phyloP scores from a whole-genome alignment of 2,329 filamentous ascomycete species.

The Nectriaceae sp. region DNA sequence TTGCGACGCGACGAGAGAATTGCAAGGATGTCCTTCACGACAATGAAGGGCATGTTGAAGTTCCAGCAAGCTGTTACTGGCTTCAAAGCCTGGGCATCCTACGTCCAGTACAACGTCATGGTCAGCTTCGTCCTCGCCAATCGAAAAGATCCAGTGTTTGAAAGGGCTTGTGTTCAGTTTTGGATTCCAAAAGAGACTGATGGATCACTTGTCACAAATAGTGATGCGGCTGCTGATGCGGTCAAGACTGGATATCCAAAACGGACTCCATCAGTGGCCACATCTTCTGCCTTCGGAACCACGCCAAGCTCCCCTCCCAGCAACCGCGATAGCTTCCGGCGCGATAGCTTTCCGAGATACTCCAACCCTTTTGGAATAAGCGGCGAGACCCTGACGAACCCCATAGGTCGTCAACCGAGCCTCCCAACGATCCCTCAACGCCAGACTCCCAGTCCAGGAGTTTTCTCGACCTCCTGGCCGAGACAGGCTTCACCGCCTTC shows the following conservation, averaged over 20 bases:
- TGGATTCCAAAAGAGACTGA: conserved; percentile 33
- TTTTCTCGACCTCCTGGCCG: conserved; percentile 18
- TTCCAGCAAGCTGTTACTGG: conserved; percentile 38
- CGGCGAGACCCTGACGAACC: conserved; percentile 4
- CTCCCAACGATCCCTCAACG: conserved; percentile 23
- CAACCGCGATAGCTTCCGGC: not conserved
- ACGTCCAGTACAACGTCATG: conserved; percentile 27
- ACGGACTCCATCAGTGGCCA: conserved; percentile 20
- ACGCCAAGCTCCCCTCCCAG: not conserved
- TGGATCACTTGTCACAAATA: conserved; percentile 30
- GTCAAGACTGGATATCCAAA: conserved; percentile 5
- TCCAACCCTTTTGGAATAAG: conserved; percentile 2
- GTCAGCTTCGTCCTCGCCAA: conserved; percentile 33
- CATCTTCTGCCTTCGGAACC: conserved; percentile 5
- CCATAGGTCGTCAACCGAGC: conserved; percentile 13
- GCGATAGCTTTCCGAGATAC: conserved; percentile 5
- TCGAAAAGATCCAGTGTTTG: conserved; percentile 22
- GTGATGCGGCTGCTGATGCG: conserved; percentile 20
- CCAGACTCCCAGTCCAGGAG: conserved; percentile 10
- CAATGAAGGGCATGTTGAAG: conserved; percentile 27
- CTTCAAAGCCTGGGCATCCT: conserved; percentile 32
- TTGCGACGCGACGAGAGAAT: conserved; percentile 33
- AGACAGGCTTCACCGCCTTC: conserved; percentile 17
- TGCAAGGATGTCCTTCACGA: conserved; percentile 30
- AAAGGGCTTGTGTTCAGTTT: conserved; percentile 33